Percentiles rank a stretch among this genome's conserved stretches.
These are phyloP conservation scores for Monosporascus sp. DNA, from an alignment of 2,329 filamentous ascomycete species.

Conservation along the genomic window DNA sequence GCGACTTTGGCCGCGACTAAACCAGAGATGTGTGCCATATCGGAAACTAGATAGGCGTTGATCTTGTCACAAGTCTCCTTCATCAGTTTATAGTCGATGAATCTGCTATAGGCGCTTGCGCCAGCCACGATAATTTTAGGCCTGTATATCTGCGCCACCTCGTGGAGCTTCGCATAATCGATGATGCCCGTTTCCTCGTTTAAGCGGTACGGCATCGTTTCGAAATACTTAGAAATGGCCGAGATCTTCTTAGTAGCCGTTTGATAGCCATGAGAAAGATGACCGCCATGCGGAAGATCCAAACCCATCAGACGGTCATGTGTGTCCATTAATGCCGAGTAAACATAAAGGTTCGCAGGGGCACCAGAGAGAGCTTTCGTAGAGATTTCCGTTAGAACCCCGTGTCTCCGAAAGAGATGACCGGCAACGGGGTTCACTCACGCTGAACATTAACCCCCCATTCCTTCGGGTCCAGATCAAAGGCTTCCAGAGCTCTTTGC, in stretches of 20 bases:
- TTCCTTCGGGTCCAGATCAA: constrained; percentile 74
- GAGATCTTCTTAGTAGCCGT: constrained; percentile 93
- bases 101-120: constrained; percentile 89
- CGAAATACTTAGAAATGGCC: constrained; percentile 98
- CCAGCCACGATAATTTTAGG: constrained; percentile 95
- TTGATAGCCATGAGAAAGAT: constrained; percentile 95
- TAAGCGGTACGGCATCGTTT: constrained; percentile 91
- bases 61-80: constrained; percentile 86
- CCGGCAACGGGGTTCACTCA: constrained; percentile 34
- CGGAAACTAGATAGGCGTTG: constrained; percentile 86
- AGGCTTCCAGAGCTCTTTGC: constrained; percentile 81
- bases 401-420: background rate
- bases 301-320: constrained; percentile 97
- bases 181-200: constrained; percentile 88
- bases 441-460: constrained; percentile 97
- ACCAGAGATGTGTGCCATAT: constrained; percentile 97
- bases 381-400: constrained; percentile 14
- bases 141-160: constrained; percentile 81
- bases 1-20: constrained; percentile 88
- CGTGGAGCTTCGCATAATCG: constrained; percentile 88
- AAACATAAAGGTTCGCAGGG: constrained; percentile 81
- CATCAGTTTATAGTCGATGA: constrained; percentile 93
- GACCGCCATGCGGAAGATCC: constrained; percentile 92
- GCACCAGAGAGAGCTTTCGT: constrained; percentile 66
- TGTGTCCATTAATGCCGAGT: constrained; percentile 85